Conservation (phyloP, 768 basidiomycete species). For the Suillus paluster region DNA sequence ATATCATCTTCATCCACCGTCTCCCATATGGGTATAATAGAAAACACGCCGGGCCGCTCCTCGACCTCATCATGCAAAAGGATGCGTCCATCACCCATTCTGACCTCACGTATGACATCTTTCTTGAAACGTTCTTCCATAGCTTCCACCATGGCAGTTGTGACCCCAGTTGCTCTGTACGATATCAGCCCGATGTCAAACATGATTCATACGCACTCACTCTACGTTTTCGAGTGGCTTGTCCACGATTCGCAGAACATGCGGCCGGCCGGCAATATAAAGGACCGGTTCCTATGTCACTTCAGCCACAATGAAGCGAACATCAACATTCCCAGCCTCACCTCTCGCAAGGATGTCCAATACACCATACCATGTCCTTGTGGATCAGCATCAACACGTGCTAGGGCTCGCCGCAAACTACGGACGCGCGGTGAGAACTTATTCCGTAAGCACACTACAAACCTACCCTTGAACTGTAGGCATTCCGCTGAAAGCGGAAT, state of each 20-base stretch:
- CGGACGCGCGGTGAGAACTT: slow-evolving; percentile 3
- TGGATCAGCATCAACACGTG: slow-evolving; percentile 79
- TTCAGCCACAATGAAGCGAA: background rate
- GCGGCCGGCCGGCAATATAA: slow-evolving; percentile 84
- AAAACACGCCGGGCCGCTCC: slow-evolving; percentile 86
- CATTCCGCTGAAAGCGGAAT: slow-evolving; percentile 73
- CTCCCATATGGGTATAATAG: slow-evolving; percentile 96
- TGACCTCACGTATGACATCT: slow-evolving; percentile 86
- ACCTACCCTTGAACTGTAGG: slow-evolving; percentile 86
- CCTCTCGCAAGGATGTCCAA: slow-evolving; percentile 97
- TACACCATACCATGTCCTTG: slow-evolving; percentile 75
- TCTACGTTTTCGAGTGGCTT: slow-evolving; percentile 94
- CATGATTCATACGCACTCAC: slow-evolving; percentile 47
- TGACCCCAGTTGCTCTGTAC: slow-evolving; percentile 87
- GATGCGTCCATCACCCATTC: slow-evolving; percentile 69
- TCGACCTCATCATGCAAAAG: slow-evolving; percentile 96
- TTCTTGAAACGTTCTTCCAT: slow-evolving; percentile 90
- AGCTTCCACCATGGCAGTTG: slow-evolving; percentile 84
- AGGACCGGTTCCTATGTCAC: slow-evolving; percentile 83
- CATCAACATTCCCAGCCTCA: slow-evolving; percentile 29
- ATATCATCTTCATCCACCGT: slow-evolving; percentile 79
- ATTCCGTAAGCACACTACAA: slow-evolving; percentile 1
- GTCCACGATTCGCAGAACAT: slow-evolving; percentile 87
- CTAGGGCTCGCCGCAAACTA: slow-evolving; percentile 79
- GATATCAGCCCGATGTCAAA: slow-evolving; percentile 1